phyloP scores from a whole-genome alignment of 805 yeast genomes.

The Wickerhamomyces bovis region DNA sequence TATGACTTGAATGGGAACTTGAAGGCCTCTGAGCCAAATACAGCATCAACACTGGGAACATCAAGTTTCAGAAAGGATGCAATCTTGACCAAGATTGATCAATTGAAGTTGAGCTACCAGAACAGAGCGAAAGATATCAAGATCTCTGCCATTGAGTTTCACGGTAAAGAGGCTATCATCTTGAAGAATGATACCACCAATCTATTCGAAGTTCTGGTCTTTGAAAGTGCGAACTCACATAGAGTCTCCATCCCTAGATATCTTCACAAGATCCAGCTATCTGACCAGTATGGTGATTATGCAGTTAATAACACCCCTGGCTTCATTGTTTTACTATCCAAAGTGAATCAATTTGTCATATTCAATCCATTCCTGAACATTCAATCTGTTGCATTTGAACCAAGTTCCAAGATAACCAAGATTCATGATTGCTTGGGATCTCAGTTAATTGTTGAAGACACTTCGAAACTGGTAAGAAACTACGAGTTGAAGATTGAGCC shows the following conservation, averaged over 20 bases:
- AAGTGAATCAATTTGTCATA: constrained; percentile 31
- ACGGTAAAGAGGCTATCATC: constrained; percentile 57
- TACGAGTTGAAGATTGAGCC: constrained; percentile 41
- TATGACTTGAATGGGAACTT: constrained; percentile 36
- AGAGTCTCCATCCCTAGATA: constrained; percentile 27
- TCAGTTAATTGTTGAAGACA: constrained; percentile 13
- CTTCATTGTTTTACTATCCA: constrained; percentile 36
- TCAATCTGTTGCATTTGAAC: constrained; percentile 29
- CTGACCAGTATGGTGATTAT: constrained; percentile 34
- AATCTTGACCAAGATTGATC: constrained; percentile 56
- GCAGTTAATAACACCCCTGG: constrained; percentile 33
- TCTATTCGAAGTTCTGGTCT: constrained; percentile 46
- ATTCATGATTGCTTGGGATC: constrained; percentile 10
- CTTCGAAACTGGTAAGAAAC: constrained; percentile 12
- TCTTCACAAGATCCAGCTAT: constrained; percentile 26
- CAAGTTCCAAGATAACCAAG: constrained; percentile 2
- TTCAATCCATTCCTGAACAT: constrained; percentile 55
- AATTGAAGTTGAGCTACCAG: constrained; percentile 28
- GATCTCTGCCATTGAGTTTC: constrained; percentile 34
- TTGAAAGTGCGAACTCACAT: constrained; percentile 29
- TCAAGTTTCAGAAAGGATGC: constrained; percentile 52
- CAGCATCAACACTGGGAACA: constrained; percentile 34
- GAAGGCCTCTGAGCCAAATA: constrained; percentile 36
- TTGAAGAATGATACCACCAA: constrained; percentile 38
- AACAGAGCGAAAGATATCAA: constrained; percentile 28